These are phyloP conservation scores for Yueomyces sp. DNA, from an alignment of 1,139 yeast genomes.

Conservation along the genomic window DNA sequence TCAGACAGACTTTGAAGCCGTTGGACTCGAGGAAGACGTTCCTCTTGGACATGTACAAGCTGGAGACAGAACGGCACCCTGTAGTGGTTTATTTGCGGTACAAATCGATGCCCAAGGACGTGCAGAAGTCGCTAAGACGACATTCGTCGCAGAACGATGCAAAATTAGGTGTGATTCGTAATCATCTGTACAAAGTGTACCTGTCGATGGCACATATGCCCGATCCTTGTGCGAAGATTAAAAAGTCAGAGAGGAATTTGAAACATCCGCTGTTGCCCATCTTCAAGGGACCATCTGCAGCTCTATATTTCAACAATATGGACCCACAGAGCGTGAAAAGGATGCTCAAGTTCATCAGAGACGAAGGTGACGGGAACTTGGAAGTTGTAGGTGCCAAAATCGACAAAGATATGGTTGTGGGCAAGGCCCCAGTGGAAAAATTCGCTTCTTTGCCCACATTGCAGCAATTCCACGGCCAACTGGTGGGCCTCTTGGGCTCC, in stretches of 20 bases:
- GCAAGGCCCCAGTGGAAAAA: constrained; percentile 39
- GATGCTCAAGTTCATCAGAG: constrained; percentile 48
- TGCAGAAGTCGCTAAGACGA: constrained; percentile 49
- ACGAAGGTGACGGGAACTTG: constrained; percentile 50
- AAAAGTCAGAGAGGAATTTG: constrained; percentile 23
- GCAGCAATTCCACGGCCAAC: constrained; percentile 61
- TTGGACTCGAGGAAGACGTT: constrained; percentile 65
- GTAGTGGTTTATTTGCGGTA: constrained; percentile 72
- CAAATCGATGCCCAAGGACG: constrained; percentile 62
- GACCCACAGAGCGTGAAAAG: constrained; percentile 58
- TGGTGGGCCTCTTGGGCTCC: constrained; percentile 30
- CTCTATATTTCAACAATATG: constrained; percentile 54
- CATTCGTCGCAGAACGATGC: constrained; percentile 57
- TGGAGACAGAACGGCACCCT: constrained; percentile 53
- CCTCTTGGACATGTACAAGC: constrained; percentile 64
- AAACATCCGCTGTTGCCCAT: constrained; percentile 58
- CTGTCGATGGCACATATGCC: constrained; percentile 53
- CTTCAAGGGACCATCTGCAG: constrained; percentile 76
- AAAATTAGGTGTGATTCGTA: constrained; percentile 51
- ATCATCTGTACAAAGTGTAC: constrained; percentile 48
- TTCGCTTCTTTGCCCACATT: constrained; percentile 67
- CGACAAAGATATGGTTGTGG: constrained; percentile 41
- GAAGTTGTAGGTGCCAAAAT: constrained; percentile 78
- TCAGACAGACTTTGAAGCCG: constrained; percentile 1
- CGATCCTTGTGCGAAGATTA: constrained; percentile 62